A percentile compares a stretch with the other conserved stretches of the same genome.
phyloP scores from a whole-genome alignment of 2,329 filamentous ascomycete species.

The Penicillium sp. region DNA sequence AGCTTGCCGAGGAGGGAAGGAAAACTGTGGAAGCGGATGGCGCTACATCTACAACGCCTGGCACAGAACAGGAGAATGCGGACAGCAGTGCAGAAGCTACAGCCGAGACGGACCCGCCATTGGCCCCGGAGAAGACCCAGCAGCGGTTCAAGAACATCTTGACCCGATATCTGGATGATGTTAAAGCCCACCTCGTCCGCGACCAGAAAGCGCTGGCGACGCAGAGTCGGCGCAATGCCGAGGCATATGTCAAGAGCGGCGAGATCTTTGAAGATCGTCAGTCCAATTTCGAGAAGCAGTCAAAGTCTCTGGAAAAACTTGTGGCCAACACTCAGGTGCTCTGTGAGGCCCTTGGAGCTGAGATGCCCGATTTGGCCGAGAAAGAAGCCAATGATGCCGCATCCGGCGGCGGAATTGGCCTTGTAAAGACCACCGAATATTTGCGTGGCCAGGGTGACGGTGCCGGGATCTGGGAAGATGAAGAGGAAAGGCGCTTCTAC shows the following conservation, averaged over 20 bases:
- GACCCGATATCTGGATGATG: constrained; percentile 85
- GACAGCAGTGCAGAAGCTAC: constrained; percentile 44
- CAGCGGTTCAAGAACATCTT: constrained; percentile 84
- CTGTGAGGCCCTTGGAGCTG: constrained; percentile 79
- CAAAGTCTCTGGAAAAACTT: constrained; percentile 88
- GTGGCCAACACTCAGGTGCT: constrained; percentile 86
- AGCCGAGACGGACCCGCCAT: constrained; percentile 63
- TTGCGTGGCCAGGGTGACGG: constrained; percentile 85
- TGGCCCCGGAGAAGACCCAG: constrained; percentile 73
- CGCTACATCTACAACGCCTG: constrained; percentile 48
- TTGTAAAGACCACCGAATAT: constrained; percentile 92
- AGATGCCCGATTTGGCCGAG: constrained; percentile 92
- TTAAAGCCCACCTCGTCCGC: constrained; percentile 81
- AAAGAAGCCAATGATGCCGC: constrained; percentile 66
- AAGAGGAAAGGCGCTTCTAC: constrained; percentile 96
- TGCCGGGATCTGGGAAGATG: constrained; percentile 96
- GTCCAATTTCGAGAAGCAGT: constrained; percentile 88
- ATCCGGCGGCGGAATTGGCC: constrained; percentile 75
- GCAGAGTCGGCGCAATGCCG: constrained; percentile 90
- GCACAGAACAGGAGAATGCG: constrained; percentile 49
- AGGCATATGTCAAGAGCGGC: constrained; percentile 96
- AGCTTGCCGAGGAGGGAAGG: constrained; percentile 69
- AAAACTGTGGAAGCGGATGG: constrained; percentile 83
- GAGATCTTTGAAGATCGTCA: constrained; percentile 98
- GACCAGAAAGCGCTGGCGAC: constrained; percentile 85